Evolutionary conservation across 2,329 filamentous ascomycete species (phyloP).

Genomic region (Epichloe baconii): DNA sequence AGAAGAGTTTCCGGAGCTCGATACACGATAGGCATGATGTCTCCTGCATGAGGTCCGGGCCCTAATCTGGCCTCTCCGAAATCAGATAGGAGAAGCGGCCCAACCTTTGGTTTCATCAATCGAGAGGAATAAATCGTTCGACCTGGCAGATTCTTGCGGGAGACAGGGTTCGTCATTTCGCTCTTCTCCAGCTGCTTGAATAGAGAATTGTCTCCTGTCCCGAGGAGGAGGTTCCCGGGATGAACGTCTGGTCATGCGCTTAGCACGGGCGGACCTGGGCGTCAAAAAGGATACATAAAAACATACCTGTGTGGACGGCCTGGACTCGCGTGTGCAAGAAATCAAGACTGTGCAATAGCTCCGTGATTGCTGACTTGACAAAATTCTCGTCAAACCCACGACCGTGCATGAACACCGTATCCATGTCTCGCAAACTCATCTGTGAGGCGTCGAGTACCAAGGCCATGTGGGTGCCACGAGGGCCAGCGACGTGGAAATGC

Average conservation of each 20-base stretch:
- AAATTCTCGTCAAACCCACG: not conserved
- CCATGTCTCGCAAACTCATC: not conserved
- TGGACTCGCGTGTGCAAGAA: not conserved
- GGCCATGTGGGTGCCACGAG: not conserved
- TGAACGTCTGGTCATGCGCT: not conserved
- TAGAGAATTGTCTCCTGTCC: not conserved
- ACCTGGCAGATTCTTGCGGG: not conserved
- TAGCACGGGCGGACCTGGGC: no score
- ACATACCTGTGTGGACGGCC: not conserved
- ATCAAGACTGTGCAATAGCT: not conserved
- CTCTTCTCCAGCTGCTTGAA: not conserved
- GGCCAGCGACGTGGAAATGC: not conserved
- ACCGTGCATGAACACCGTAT: not conserved
- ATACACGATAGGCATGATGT: slow-evolving; percentile 15
- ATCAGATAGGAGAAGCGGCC: not conserved
- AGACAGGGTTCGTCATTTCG: not conserved
- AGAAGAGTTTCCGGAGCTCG: not conserved
- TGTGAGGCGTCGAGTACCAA: not conserved
- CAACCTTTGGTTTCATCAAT: slow-evolving; percentile 1
- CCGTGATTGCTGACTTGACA: not conserved
- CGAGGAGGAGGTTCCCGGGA: not conserved
- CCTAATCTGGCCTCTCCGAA: not conserved
- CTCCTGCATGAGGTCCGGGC: slow-evolving; percentile 11
- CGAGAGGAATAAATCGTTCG: not conserved
- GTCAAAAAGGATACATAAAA: no score